Evolutionary conservation across 202 grass and related monocot genomes (phyloP).

Genomic region (Panicum virgatum): DNA sequence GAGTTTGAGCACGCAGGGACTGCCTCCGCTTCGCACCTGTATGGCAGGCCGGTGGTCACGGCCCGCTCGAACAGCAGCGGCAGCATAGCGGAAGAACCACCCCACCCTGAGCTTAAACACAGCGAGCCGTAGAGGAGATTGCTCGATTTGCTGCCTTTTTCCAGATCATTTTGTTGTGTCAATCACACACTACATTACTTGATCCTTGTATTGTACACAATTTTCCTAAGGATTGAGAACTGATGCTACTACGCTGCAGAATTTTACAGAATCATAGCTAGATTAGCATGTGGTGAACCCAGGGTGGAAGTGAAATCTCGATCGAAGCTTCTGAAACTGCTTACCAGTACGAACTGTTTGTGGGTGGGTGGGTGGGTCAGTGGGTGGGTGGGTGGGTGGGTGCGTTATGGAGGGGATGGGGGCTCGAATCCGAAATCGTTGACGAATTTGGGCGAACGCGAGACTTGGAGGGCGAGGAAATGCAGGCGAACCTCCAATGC

Average conservation of each 20-base stretch:
- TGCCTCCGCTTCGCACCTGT: background rate
- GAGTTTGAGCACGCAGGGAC: slow-evolving; percentile 38
- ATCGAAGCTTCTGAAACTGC: background rate
- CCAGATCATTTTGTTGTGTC: background rate
- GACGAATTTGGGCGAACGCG: background rate
- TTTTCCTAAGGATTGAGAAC: background rate
- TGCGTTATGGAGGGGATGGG: too few relatives aligned
- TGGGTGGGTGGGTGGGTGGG: too few relatives aligned
- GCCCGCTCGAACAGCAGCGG: slow-evolving; percentile 33
- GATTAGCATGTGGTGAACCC: background rate
- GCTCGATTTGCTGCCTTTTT: background rate
- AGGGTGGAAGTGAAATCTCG: background rate
- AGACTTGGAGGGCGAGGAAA: background rate
- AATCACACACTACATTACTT: background rate
- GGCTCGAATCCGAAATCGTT: background rate
- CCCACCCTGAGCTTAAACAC: background rate
- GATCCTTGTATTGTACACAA: background rate
- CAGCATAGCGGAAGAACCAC: slow-evolving; percentile 29
- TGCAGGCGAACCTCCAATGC: slow-evolving; percentile 18
- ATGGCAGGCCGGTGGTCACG: background rate
- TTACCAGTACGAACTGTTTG: too few relatives aligned
- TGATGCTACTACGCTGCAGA: background rate
- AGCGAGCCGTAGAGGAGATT: slow-evolving; percentile 22
- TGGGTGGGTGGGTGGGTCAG: too few relatives aligned
- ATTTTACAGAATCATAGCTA: background rate